Evolutionary conservation across 202 grass and related monocot genomes (phyloP).

Genomic region (Alloteropsis angusta): DNA sequence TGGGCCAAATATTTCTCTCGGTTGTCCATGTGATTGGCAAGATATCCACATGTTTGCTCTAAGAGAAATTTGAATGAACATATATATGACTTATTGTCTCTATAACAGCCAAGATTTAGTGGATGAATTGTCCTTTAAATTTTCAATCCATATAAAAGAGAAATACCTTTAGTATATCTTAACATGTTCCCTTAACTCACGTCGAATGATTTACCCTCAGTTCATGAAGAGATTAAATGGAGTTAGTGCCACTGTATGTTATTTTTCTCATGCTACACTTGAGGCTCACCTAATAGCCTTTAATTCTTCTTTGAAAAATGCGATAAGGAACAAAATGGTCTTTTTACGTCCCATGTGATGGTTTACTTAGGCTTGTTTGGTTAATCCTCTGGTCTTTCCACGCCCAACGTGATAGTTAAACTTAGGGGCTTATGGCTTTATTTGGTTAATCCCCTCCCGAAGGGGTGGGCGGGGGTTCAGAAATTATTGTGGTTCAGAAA

Average conservation of each 20-base stretch:
- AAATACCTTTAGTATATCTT: neutral
- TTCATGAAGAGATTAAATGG: neutral
- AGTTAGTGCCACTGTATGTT: neutral
- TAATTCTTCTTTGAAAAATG: too few relatives aligned
- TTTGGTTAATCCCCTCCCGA: too few relatives aligned
- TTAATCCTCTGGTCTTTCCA: too few relatives aligned
- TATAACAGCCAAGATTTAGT: neutral
- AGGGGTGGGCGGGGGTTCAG: too few relatives aligned
- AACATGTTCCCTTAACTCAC: neutral
- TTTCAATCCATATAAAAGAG: neutral
- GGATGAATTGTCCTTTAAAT: neutral
- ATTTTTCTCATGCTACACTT: neutral
- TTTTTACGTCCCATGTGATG: too few relatives aligned
- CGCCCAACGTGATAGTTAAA: too few relatives aligned
- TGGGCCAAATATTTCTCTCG: neutral
- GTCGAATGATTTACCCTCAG: neutral
- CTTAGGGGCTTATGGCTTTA: too few relatives aligned
- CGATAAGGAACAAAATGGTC: too few relatives aligned
- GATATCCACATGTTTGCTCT: neutral
- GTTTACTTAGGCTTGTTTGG: too few relatives aligned
- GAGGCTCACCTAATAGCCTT: neutral
- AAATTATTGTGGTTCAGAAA: too few relatives aligned
- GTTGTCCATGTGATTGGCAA: neutral
- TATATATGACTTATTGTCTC: neutral
- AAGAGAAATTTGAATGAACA: neutral